A percentile compares a stretch with the other conserved stretches of the same genome.
Evolutionary conservation across 148 eudicot species (phyloP).

Genomic region (Dianthus caryophyllus): DNA sequence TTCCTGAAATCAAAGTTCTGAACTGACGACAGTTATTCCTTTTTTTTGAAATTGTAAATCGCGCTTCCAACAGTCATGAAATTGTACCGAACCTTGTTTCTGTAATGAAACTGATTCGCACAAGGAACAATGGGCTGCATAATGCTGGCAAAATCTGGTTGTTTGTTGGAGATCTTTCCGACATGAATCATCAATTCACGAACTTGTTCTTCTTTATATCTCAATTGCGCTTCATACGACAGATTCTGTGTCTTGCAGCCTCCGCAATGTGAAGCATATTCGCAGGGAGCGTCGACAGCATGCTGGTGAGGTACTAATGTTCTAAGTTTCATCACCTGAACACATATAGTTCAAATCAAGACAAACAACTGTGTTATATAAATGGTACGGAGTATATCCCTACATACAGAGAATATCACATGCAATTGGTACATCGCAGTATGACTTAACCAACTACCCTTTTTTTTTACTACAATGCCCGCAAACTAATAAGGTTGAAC

Average conservation of each 20-base stretch:
- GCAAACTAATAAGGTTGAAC: not conserved
- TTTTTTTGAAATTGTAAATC: too few relatives aligned
- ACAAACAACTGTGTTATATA: not conserved
- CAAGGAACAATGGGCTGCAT: constrained; percentile 91
- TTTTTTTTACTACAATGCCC: not conserved
- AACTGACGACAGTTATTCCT: not conserved
- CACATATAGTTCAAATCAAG: constrained; percentile 12
- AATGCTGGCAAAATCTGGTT: constrained; percentile 37
- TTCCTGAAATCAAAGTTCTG: not conserved
- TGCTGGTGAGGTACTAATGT: constrained; percentile 74
- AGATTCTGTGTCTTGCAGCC: constrained; percentile 92
- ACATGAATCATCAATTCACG: constrained; percentile 67
- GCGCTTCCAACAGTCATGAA: too few relatives aligned
- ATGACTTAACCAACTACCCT: not conserved
- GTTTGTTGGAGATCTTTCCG: constrained; percentile 65
- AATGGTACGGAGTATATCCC: not conserved
- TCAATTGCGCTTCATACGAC: constrained; percentile 83
- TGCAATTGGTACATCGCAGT: not conserved
- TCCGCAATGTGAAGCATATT: constrained; percentile 84
- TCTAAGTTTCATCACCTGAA: constrained; percentile 75
- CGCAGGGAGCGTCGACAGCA: constrained; percentile 92
- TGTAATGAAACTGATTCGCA: constrained; percentile 80
- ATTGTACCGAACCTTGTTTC: constrained; percentile 67
- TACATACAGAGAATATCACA: constrained; percentile 6
- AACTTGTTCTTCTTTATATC: constrained; percentile 85